These are phyloP conservation scores for Dioscorea cayenensis DNA, from an alignment of 116 monocot species.

Conservation along the genomic window DNA sequence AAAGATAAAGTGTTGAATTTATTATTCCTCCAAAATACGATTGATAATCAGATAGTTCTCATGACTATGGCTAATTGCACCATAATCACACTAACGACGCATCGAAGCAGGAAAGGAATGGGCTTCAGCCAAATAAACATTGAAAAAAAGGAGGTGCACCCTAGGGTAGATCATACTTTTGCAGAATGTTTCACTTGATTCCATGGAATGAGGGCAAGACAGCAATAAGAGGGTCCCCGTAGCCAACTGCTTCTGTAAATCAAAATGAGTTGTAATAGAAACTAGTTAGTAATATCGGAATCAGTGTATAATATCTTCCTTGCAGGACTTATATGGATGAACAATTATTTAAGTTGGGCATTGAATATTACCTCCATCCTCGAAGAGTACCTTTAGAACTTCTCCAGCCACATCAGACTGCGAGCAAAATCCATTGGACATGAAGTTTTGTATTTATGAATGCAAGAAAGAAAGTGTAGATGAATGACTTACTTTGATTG, in stretches of 20 bases:
- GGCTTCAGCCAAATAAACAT: too few relatives aligned
- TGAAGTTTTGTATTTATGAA: not conserved
- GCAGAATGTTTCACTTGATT: constrained; percentile 20
- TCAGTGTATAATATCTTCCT: not conserved
- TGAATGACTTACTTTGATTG: constrained; percentile 47
- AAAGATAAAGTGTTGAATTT: too few relatives aligned
- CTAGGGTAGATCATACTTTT: not conserved
- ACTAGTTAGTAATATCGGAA: not conserved
- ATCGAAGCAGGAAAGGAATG: too few relatives aligned
- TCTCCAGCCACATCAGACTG: constrained; percentile 79
- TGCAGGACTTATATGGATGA: not conserved
- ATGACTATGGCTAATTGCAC: too few relatives aligned
- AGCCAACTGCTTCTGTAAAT: constrained; percentile 76
- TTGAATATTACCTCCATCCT: constrained; percentile 67
- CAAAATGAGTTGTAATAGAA: not conserved
- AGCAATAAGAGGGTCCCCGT: constrained; percentile 79
- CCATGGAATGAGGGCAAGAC: constrained; percentile 76
- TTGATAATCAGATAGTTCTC: too few relatives aligned
- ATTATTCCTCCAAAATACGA: too few relatives aligned
- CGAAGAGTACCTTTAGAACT: constrained; percentile 55
- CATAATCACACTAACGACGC: too few relatives aligned
- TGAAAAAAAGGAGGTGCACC: not conserved
- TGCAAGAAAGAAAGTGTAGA: not conserved
- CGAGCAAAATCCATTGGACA: not conserved
- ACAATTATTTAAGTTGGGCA: not conserved